phyloP scores from a whole-genome alignment of 179 eudicot genomes.

The Silene coronaria region DNA sequence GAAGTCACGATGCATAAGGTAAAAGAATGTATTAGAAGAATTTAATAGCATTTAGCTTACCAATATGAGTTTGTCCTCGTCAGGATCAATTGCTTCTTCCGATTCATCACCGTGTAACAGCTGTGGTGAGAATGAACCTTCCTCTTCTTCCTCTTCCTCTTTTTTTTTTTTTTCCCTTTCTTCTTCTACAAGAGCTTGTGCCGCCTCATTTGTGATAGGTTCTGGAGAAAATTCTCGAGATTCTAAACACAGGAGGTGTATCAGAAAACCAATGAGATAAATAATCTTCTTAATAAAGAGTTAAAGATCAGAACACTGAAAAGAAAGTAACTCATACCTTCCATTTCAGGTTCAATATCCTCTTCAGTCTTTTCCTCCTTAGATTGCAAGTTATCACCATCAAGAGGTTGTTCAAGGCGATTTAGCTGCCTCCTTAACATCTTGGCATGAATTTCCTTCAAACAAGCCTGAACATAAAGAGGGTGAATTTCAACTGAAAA shows the following conservation, averaged over 20 bases:
- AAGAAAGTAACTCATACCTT: conserved; percentile 30
- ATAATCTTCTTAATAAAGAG: neutral
- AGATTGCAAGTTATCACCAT: conserved; percentile 30
- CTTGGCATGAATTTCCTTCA: conserved; percentile 83
- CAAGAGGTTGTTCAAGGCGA: conserved; percentile 59
- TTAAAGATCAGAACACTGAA: neutral
- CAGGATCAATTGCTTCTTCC: conserved; percentile 96
- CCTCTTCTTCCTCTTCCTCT: conserved; percentile 62
- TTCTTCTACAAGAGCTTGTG: conserved; percentile 40
- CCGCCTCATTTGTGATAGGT: conserved; percentile 44
- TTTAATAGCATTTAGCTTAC: conserved; percentile 31
- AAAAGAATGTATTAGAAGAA: neutral
- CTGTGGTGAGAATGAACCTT: conserved; percentile 92
- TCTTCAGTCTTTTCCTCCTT: conserved; percentile 40
- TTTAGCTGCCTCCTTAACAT: conserved; percentile 66
- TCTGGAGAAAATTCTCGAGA: conserved; percentile 58
- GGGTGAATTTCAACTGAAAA: neutral
- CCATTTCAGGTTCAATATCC: conserved; percentile 40
- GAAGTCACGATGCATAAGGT: neutral
- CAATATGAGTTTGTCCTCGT: conserved; percentile 68
- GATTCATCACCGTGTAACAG: conserved; percentile 68
- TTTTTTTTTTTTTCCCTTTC: conserved; percentile 36
- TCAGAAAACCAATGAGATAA: conserved; percentile 14
- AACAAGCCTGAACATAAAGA: conserved; percentile 58
- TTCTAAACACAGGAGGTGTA: conserved; percentile 31